These are phyloP conservation scores for Groenewaldozyma salmanticensis DNA, from an alignment of 805 yeast genomes.

Conservation along the genomic window DNA sequence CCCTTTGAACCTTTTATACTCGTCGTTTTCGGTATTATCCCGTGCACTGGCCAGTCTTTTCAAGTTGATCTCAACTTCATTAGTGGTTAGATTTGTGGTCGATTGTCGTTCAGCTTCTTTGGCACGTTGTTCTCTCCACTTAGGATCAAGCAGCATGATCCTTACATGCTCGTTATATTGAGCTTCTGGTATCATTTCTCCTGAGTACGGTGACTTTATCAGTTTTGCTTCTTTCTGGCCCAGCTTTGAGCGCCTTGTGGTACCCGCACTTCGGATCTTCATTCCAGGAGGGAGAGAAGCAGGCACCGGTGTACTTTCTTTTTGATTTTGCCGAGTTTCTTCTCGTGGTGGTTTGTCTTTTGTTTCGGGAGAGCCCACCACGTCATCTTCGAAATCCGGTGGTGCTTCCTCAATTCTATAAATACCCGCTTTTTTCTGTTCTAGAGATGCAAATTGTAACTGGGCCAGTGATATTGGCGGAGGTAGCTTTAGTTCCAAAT, in stretches of 20 bases:
- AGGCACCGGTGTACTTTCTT: slow-evolving; percentile 1
- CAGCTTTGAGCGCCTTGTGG: slow-evolving; percentile 41
- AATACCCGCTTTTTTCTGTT: slow-evolving; percentile 35
- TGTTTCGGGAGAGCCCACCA: slow-evolving; percentile 5
- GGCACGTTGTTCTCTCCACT: slow-evolving; percentile 56
- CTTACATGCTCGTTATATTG: slow-evolving; percentile 59
- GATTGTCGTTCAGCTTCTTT: slow-evolving; percentile 24
- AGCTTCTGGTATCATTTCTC: slow-evolving; percentile 56
- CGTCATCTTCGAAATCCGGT: slow-evolving; percentile 27
- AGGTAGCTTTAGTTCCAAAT: slow-evolving; percentile 38
- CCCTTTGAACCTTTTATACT: too few relatives aligned
- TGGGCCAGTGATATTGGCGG: slow-evolving; percentile 46
- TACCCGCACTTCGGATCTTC: slow-evolving; percentile 65
- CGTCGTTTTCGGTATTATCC: slow-evolving; percentile 1
- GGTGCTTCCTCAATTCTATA: slow-evolving; percentile 34
- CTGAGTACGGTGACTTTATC: slow-evolving; percentile 74
- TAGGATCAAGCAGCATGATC: slow-evolving; percentile 65
- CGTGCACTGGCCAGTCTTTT: slow-evolving; percentile 28
- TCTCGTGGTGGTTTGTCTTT: slow-evolving; percentile 1
- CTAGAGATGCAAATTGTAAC: slow-evolving; percentile 51
- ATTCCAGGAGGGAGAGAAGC: slow-evolving; percentile 24
- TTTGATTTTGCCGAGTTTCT: neutral
- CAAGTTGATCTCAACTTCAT: slow-evolving; percentile 29
- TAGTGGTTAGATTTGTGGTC: slow-evolving; percentile 27
- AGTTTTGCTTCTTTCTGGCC: slow-evolving; percentile 23